Evolutionary conservation across 345 rosid species (phyloP).

Genomic region (Gossypium turneri): DNA sequence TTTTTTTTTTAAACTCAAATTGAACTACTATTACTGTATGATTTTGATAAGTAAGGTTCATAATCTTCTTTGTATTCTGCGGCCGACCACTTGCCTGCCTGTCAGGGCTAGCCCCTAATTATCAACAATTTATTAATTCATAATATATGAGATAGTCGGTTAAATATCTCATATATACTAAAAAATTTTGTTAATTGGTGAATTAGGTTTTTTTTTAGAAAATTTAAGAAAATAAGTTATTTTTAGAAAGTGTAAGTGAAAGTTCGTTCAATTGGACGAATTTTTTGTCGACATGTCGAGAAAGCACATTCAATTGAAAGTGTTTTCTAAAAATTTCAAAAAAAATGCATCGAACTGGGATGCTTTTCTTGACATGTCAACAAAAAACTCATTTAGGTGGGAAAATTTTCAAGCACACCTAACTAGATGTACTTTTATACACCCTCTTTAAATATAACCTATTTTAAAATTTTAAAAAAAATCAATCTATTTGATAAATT

Average conservation of each 20-base stretch:
- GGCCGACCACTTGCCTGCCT: neutral
- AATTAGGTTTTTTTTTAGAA: too few species aligned
- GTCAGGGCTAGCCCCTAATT: too few species aligned
- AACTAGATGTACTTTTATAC: fast-evolving
- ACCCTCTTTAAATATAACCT: too few species aligned
- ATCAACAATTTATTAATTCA: too few species aligned
- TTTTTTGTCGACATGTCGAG: fast-evolving
- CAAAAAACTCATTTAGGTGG: fast-evolving
- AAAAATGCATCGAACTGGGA: fast-evolving
- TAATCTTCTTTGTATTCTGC: neutral
- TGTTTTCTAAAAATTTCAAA: fast-evolving
- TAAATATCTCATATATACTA: too few species aligned
- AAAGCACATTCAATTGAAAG: fast-evolving
- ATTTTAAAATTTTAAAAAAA: too few species aligned
- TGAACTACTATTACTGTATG: neutral
- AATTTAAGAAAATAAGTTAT: too few species aligned
- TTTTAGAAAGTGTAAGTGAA: fast-evolving
- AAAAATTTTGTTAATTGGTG: too few species aligned
- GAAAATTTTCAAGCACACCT: too few species aligned
- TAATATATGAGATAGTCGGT: too few species aligned
- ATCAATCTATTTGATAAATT: too few species aligned
- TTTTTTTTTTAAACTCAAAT: neutral
- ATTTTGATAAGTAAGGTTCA: neutral
- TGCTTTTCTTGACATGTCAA: fast-evolving
- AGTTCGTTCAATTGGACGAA: fast-evolving